phyloP scores from a whole-genome alignment of 2,329 filamentous ascomycete genomes.

The Talaromyces sp. region DNA sequence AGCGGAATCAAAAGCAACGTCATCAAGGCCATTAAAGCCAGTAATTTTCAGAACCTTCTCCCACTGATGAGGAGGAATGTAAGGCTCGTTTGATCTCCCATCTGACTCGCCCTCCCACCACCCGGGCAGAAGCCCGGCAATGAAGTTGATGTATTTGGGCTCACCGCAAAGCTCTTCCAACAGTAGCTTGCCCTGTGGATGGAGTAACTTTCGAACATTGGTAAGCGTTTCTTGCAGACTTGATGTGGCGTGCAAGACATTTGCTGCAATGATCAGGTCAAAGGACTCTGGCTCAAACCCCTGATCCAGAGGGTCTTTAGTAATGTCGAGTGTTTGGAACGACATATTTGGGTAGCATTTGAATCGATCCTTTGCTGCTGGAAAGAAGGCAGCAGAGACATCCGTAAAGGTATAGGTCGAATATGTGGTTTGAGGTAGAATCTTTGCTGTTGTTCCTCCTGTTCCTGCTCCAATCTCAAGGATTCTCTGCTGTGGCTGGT shows the following conservation, averaged over 20 bases:
- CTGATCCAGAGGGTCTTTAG: constrained; percentile 22
- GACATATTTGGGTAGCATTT: constrained; percentile 18
- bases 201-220: too few species aligned
- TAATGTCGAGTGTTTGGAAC: constrained; percentile 28
- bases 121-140: constrained; percentile 25
- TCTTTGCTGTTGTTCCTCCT: too few species aligned
- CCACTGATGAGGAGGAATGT: constrained; percentile 17
- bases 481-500: background rate
- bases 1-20: background rate
- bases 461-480: constrained; percentile 12
- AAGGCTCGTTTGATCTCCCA: constrained; percentile 13
- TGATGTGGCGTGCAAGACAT: too few species aligned
- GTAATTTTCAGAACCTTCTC: constrained; percentile 18
- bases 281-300: constrained; percentile 25
- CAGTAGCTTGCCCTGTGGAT: constrained; percentile 25
- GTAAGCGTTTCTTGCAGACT: too few species aligned
- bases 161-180: constrained; percentile 32
- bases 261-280: constrained; percentile 29
- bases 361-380: constrained; percentile 23
- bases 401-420: constrained; percentile 27
- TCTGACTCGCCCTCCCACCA: constrained; percentile 33
- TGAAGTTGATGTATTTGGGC: background rate
- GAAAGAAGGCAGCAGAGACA: constrained; percentile 26
- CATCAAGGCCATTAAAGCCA: constrained; percentile 24
- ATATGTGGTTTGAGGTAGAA: background rate